Percentiles rank a stretch among this genome's conserved stretches.
Conservation (phyloP, 2,329 filamentous ascomycete genomes). For the Fusarium paranaense region DNA sequence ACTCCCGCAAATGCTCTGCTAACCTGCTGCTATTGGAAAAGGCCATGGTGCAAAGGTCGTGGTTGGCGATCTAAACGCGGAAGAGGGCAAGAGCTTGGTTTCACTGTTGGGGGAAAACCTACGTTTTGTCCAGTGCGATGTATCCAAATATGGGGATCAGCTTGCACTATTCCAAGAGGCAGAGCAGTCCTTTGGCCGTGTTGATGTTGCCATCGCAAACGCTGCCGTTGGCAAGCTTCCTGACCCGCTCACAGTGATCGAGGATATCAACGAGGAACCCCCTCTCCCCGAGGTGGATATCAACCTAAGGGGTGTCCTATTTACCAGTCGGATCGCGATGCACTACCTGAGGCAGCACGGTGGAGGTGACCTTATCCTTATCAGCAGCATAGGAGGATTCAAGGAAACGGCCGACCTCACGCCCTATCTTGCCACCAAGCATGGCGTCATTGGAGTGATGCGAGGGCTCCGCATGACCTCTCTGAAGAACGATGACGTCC, state of each 20-base stretch:
- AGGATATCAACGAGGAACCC: not conserved
- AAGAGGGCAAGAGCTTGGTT: not conserved
- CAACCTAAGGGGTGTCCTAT: not conserved
- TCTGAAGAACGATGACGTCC: not conserved
- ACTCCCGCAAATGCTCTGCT: not conserved
- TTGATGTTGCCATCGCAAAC: not conserved
- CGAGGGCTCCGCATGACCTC: not conserved
- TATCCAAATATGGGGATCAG: not conserved
- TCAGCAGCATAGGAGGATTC: not conserved
- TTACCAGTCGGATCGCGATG: not conserved
- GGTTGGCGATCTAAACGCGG: not conserved
- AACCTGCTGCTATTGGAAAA: not conserved
- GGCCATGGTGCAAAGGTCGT: not conserved
- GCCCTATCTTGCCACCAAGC: not conserved
- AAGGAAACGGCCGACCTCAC: not conserved
- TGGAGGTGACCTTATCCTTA: not conserved
- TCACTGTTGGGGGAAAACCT: not conserved
- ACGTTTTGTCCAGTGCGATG: not conserved
- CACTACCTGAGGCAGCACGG: not conserved
- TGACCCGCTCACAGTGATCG: not conserved
- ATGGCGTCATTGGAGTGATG: not conserved
- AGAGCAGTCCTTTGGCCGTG: not conserved
- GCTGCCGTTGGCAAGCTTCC: not conserved
- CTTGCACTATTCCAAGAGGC: not conserved
- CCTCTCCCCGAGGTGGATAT: not conserved